Evolutionary conservation across 768 basidiomycete species (phyloP).

Genomic region (Flagelloscypha sp.): DNA sequence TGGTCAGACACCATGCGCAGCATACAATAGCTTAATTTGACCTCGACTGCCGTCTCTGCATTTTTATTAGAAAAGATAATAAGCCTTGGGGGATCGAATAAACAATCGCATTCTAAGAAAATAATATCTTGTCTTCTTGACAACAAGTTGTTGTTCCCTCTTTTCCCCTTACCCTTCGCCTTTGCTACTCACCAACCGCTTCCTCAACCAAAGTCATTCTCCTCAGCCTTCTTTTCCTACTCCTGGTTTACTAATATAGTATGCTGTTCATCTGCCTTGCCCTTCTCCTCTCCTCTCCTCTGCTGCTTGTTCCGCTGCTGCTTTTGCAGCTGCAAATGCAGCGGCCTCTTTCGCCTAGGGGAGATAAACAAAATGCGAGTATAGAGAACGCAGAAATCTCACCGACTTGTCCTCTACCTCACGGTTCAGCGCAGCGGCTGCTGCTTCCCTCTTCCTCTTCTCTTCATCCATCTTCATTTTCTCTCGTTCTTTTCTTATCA

Average conservation of each 20-base stretch:
- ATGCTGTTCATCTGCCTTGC: slow-evolving; percentile 10
- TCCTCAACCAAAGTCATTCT: slow-evolving; percentile 3
- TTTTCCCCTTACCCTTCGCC: slow-evolving; percentile 3
- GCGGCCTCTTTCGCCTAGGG: background rate
- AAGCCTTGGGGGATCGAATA: slow-evolving; percentile 1
- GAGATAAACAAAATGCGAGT: no score
- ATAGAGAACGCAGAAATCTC: no score
- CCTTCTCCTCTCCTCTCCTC: slow-evolving; percentile 11
- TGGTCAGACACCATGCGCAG: slow-evolving; percentile 5
- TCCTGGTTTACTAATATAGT: slow-evolving; percentile 1
- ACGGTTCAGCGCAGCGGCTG: background rate
- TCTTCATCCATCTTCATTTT: slow-evolving; percentile 1
- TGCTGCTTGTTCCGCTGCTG: slow-evolving; percentile 2
- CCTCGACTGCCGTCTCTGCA: slow-evolving; percentile 1
- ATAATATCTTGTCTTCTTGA: background rate
- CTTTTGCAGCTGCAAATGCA: background rate
- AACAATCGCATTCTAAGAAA: no score
- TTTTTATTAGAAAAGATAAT: slow-evolving; percentile 1
- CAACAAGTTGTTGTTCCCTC: slow-evolving; percentile 5
- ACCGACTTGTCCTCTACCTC: background rate
- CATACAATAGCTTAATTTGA: slow-evolving; percentile 7
- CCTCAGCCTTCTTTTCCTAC: slow-evolving; percentile 6
- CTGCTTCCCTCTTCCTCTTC: background rate
- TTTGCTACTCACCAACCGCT: background rate
- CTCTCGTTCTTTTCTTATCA: background rate